These are phyloP conservation scores for Fusarium aywerte DNA, from an alignment of 2,329 filamentous ascomycete genomes.

Conservation along the genomic window DNA sequence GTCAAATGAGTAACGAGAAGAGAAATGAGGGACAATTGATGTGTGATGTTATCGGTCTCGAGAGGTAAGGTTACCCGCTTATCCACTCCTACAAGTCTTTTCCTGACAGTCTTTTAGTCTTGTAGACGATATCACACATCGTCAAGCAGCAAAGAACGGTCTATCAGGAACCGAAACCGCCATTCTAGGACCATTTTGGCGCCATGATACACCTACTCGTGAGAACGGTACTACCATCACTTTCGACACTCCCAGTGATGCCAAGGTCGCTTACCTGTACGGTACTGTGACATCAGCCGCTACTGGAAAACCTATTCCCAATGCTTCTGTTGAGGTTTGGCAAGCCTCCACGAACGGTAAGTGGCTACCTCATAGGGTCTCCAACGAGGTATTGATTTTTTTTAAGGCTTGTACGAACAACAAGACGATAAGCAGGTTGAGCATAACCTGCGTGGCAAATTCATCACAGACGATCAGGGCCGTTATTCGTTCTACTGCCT, in stretches of 20 bases:
- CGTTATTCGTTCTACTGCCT: constrained; percentile 71
- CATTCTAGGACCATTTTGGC: constrained; percentile 88
- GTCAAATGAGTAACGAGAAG: constrained; percentile 73
- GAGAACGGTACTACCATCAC: constrained; percentile 77
- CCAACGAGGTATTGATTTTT: not conserved
- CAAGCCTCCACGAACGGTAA: constrained; percentile 78
- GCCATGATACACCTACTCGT: constrained; percentile 74
- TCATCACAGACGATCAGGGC: constrained; percentile 73
- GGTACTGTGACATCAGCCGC: constrained; percentile 65
- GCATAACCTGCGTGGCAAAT: constrained; percentile 78
- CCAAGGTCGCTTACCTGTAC: constrained; percentile 70
- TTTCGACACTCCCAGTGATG: constrained; percentile 59
- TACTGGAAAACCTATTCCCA: constrained; percentile 72
- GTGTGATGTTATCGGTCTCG: constrained; percentile 78
- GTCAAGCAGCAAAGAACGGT: constrained; percentile 57
- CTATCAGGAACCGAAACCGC: constrained; percentile 74
- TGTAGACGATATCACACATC: constrained; percentile 84
- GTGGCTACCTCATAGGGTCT: not conserved
- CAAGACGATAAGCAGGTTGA: constrained; percentile 77
- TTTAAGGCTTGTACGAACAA: constrained; percentile 71
- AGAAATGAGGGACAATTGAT: constrained; percentile 80
- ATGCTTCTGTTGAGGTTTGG: constrained; percentile 80
- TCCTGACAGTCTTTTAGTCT: constrained; percentile 53
- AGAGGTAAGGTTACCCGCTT: constrained; percentile 59
- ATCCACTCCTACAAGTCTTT: fast-evolving